Base-by-base conservation (phyloP, 2,329 filamentous ascomycete genomes). In the Westerdykella sp. region DNA sequence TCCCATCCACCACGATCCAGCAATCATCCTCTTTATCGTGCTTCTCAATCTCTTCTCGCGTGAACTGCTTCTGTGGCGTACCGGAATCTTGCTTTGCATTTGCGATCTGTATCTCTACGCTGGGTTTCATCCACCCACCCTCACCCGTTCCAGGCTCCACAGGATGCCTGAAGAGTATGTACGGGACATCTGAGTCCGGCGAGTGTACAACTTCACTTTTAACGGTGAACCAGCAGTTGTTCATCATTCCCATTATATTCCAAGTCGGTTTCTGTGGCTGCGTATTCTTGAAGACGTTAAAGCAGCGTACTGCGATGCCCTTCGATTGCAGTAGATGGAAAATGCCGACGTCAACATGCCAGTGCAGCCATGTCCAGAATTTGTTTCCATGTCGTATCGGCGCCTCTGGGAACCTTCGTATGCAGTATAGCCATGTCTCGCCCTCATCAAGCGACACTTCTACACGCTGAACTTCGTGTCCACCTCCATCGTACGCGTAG, bases 1-100 rank as follows among this genome's bases (percentile, higher is more conserved):
- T 75, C 28, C 74, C 74, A 59, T 84, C 75, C 7, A 85, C 74
- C 1, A 83, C 79, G 35, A 85, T 74, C 83, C 82, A 85, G 51
- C 66, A 69, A 39, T 56, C 51, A n/a, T 42, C 47, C 13, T 53
- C 47, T 18, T 45, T 50, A 11, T 47, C 39, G 28, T 56, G 53
- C 31, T 54, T 76, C 53, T 77, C 74, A 32, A 78, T 73, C 54
- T 78, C 74, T 39, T 77, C 61, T 3, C 74, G 60, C 0, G 74
- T 77, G 46, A 77, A 77, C 43, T 76, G 67, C 46, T 75, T 76
- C 47, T 72, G 60, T 0, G 74, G 73, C 0, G 67, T 63, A 2
- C 68, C 66, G 2, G 65, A 66, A 36, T 72, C 60, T 34, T 73
- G 71, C 48, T 73, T 73, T 2, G 66, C 68, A 6, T 60, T 61